Percentiles rank a stretch among this genome's conserved stretches.
These are phyloP conservation scores for Orbilia blumenaviensis DNA, from an alignment of 2,329 filamentous ascomycete species.

Conservation along the genomic window DNA sequence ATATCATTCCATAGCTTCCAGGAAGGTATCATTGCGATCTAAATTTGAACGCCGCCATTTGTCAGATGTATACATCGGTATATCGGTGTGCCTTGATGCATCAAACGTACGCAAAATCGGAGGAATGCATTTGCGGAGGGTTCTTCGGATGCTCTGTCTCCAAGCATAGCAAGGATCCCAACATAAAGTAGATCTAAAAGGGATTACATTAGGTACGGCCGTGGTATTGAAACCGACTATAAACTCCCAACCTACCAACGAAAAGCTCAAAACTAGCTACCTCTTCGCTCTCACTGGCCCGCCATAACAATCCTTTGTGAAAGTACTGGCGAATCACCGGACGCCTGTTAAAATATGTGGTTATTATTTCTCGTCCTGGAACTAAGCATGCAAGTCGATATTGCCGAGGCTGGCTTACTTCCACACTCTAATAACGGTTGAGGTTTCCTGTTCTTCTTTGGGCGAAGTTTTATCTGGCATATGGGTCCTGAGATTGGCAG, in stretches of 20 bases:
- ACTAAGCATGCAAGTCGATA: constrained; percentile 51
- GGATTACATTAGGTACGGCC: neutral
- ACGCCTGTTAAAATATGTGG: constrained; percentile 64
- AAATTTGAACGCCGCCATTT: neutral
- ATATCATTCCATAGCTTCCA: constrained; percentile 74
- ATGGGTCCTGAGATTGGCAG: constrained; percentile 67
- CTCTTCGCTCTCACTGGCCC: constrained; percentile 69
- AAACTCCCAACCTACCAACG: constrained; percentile 66
- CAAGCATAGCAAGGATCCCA: constrained; percentile 72
- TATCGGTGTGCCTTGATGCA: too few relatives aligned
- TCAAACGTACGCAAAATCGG: constrained; percentile 64
- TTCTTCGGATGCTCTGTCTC: constrained; percentile 69
- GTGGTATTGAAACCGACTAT: neutral
- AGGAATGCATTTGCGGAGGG: constrained; percentile 68
- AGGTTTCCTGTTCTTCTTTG: constrained; percentile 54
- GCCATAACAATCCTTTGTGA: constrained; percentile 72
- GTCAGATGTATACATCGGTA: neutral
- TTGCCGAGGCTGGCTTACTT: constrained; percentile 17
- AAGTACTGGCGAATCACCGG: constrained; percentile 73
- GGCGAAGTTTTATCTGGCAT: constrained; percentile 57
- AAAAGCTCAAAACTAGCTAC: constrained; percentile 73
- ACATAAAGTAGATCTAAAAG: constrained; percentile 60
- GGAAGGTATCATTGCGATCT: constrained; percentile 70
- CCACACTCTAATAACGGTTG: constrained; percentile 36
- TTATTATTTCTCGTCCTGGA: constrained; percentile 60